Conservation (phyloP, 768 basidiomycete genomes). For the Rubroboletus pulcherrimus region DNA sequence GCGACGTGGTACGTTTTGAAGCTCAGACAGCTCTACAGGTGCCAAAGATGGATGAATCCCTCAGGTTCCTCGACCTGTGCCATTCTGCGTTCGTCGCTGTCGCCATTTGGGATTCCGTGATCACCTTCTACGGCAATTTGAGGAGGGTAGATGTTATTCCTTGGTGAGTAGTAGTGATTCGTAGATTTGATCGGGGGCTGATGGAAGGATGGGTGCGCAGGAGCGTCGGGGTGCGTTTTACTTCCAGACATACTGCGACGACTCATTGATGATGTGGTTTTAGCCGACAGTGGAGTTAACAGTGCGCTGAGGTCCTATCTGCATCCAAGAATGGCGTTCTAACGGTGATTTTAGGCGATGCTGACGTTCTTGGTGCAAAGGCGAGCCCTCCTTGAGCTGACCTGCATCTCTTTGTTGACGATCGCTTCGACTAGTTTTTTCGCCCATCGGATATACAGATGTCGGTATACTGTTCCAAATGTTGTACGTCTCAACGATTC, state of each 20-base stretch:
- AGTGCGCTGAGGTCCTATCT: conserved; percentile 3
- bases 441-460: conserved; percentile 22
- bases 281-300: conserved; percentile 22
- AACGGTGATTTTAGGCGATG: conserved; percentile 13
- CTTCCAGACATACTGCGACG: background rate
- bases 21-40: background rate
- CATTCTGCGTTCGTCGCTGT: conserved; percentile 22
- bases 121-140: conserved; percentile 16
- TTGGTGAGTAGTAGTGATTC: conserved; percentile 14
- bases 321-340: background rate
- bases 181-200: background rate
- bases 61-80: conserved; percentile 23
- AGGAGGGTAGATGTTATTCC: conserved; percentile 13
- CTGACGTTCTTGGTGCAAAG: conserved; percentile 25
- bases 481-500: background rate
- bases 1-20: conserved; percentile 16
- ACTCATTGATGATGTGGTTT: background rate
- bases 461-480: conserved; percentile 2
- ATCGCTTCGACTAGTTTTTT: conserved; percentile 16
- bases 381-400: background rate
- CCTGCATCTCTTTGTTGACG: background rate
- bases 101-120: conserved; percentile 24
- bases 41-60: background rate
- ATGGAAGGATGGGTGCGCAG: conserved; percentile 1
- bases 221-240: conserved; percentile 23